Conservation (phyloP, 345 rosid species). For the Carallia brachiata region DNA sequence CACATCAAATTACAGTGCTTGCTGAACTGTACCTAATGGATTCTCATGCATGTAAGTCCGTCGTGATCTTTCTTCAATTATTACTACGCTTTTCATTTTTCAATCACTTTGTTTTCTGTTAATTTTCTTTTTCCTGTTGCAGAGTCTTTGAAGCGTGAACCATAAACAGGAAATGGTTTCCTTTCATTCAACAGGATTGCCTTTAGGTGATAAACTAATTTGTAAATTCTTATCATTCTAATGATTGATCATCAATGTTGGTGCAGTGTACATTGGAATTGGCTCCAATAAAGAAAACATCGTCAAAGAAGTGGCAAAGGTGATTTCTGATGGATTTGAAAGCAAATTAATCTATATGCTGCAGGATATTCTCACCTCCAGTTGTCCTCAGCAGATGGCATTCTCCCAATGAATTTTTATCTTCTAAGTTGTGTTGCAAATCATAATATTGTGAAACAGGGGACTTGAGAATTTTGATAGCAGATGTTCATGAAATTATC, state of each 20-base stretch:
- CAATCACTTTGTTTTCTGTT: background rate
- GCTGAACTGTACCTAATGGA: background rate
- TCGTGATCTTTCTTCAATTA: too few species aligned
- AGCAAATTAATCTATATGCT: background rate
- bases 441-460: too few species aligned
- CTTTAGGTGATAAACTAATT: too few species aligned
- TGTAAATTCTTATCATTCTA: too few species aligned
- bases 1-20: background rate
- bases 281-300: background rate
- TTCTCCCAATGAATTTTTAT: background rate
- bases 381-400: background rate
- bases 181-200: too few species aligned
- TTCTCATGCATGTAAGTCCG: background rate
- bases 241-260: too few species aligned
- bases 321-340: background rate
- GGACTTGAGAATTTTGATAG: too few species aligned
- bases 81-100: background rate
- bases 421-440: too few species aligned
- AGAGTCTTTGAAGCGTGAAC: background rate
- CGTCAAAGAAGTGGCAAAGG: background rate
- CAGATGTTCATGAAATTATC: too few species aligned
- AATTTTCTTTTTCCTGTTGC: background rate
- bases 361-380: background rate
- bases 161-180: background rate
- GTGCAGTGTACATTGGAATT: too few species aligned